phyloP scores from a whole-genome alignment of 495 filamentous ascomycete genomes.

The Tuber calosporum region DNA sequence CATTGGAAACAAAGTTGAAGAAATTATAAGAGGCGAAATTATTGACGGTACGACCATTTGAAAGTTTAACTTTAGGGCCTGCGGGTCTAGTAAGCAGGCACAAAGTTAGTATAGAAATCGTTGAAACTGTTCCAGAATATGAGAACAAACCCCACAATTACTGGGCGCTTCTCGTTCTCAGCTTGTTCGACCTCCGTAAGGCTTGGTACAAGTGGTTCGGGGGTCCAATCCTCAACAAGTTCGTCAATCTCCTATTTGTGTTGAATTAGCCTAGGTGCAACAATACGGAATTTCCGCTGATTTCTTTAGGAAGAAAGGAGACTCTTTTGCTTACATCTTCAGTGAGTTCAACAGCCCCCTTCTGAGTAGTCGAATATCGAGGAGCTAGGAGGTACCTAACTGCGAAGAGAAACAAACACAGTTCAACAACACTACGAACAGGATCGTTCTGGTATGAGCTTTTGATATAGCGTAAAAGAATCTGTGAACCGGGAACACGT shows the following conservation, averaged over 20 bases:
- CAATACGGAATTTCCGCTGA: not conserved
- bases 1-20: constrained; percentile 91
- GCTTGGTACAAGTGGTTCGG: constrained; percentile 76
- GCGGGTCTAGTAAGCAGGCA: constrained; percentile 56
- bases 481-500: constrained; percentile 83
- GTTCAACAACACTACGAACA: constrained; percentile 82
- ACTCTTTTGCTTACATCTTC: constrained; percentile 57
- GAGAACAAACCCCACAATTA: constrained; percentile 62
- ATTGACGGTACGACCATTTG: constrained; percentile 78
- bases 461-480: constrained; percentile 87
- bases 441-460: constrained; percentile 98
- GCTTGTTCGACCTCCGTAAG: constrained; percentile 65
- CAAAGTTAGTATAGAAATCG: not conserved
- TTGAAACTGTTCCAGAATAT: constrained; percentile 44
- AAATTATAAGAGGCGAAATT: constrained; percentile 94
- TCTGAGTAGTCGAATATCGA: constrained; percentile 78
- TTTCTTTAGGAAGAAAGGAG: not conserved
- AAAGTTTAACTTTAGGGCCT: constrained; percentile 80
- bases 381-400: constrained; percentile 87
- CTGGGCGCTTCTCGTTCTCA: constrained; percentile 74
- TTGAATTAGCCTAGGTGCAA: constrained; percentile 6
- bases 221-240: constrained; percentile 91
- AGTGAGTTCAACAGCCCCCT: constrained; percentile 75
- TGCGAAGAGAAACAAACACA: constrained; percentile 92
- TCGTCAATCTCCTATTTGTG: constrained; percentile 78